phyloP scores from a whole-genome alignment of 352 stramenopile species.

The Globisporangium parvum region DNA sequence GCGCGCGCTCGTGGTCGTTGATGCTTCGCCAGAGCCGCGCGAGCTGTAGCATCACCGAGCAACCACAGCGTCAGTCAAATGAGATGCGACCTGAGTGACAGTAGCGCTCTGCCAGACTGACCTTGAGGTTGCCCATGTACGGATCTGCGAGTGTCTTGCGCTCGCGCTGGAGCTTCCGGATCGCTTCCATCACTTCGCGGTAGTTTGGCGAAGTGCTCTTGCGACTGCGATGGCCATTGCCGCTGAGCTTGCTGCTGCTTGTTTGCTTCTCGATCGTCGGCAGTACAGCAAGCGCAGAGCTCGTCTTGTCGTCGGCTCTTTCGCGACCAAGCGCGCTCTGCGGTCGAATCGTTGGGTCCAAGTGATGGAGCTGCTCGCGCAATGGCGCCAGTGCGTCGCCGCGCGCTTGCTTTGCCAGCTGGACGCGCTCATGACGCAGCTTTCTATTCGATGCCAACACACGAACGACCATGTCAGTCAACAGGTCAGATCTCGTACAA shows the following conservation, averaged over 20 bases:
- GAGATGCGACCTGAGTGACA: no score
- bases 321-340: neutral
- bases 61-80: neutral
- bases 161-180: slow-evolving; percentile 32
- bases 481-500: no score
- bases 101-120: no score
- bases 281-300: slow-evolving; percentile 4
- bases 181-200: slow-evolving; percentile 37
- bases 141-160: slow-evolving; percentile 35
- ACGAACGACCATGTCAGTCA: neutral
- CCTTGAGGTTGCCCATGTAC: slow-evolving; percentile 49
- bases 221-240: neutral
- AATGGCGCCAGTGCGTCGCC: slow-evolving; percentile 21
- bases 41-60: slow-evolving; percentile 28
- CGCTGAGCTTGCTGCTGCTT: neutral
- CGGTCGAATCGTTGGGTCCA: slow-evolving; percentile 18
- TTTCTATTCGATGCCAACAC: slow-evolving; percentile 20
- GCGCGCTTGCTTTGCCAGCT: slow-evolving; percentile 26
- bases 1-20: slow-evolving; percentile 34
- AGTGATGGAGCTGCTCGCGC: slow-evolving; percentile 18
- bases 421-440: slow-evolving; percentile 36
- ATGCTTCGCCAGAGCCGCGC: slow-evolving; percentile 49
- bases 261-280: slow-evolving; percentile 10
- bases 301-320: neutral
- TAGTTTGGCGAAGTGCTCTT: slow-evolving; percentile 20